phyloP scores from a whole-genome alignment of 306 rosid genomes.

The Purshia tridentata region DNA sequence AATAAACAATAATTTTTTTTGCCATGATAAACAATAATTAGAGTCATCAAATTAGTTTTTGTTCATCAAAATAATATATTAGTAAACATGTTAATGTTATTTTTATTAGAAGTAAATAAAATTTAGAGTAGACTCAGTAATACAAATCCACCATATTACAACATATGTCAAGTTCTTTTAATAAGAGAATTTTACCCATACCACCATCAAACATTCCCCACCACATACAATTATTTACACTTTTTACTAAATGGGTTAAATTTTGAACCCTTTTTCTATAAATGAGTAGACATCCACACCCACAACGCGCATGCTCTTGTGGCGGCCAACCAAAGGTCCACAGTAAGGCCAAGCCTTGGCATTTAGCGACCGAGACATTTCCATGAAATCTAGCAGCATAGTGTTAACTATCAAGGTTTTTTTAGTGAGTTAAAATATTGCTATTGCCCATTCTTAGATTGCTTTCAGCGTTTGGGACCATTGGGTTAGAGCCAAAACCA shows the following conservation, averaged over 20 bases:
- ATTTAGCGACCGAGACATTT: neutral
- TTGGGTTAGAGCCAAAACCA: neutral
- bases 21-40: no score
- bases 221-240: neutral
- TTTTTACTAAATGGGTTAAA: no score
- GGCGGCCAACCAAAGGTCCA: neutral
- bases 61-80: no score
- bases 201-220: neutral
- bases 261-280: no score
- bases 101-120: no score
- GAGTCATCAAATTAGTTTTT: no score
- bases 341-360: neutral
- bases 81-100: no score
- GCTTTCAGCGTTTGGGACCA: slow-evolving; percentile 9
- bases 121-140: no score
- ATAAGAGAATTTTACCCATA: no score
- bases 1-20: no score
- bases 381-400: neutral
- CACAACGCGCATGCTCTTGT: neutral
- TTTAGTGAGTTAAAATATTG: neutral
- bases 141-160: no score
- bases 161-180: no score
- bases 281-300: neutral
- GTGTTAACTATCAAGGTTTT: neutral
- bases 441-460: neutral